A percentile compares a stretch with the other conserved stretches of the same genome.
These are phyloP conservation scores for Xenoacremonium recifei DNA, from an alignment of 2,329 filamentous ascomycete genomes.

Conservation along the genomic window DNA sequence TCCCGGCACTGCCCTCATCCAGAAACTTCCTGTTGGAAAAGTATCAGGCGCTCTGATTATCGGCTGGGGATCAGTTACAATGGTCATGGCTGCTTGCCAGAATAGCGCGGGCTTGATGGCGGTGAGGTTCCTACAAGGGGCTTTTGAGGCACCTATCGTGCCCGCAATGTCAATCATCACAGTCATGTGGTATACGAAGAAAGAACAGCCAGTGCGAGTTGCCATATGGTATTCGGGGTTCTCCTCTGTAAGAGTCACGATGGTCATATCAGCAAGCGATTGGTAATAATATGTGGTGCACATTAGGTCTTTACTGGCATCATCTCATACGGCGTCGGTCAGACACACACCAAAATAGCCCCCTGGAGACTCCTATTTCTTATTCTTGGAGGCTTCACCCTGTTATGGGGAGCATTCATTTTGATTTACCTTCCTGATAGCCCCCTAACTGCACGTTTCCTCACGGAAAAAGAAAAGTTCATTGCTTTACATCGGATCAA, in stretches of 20 bases:
- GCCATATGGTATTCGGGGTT: constrained; percentile 4
- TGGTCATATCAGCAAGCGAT: no score
- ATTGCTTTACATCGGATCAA: constrained; percentile 31
- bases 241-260: constrained; percentile 6
- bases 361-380: constrained; percentile 31
- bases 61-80: constrained; percentile 33
- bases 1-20: constrained; percentile 4
- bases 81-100: constrained; percentile 37
- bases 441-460: constrained; percentile 25
- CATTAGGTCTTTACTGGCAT: constrained; percentile 29
- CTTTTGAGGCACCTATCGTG: constrained; percentile 16
- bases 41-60: background rate
- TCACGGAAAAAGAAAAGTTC: constrained; percentile 26
- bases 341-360: constrained; percentile 17
- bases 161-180: constrained; percentile 5
- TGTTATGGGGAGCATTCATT: constrained; percentile 18
- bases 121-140: constrained; percentile 24
- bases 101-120: constrained; percentile 27
- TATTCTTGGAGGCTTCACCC: constrained; percentile 18
- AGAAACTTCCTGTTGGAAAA: constrained; percentile 4
- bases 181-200: constrained; percentile 6
- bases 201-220: constrained; percentile 11
- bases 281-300: no score
- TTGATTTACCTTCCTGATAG: constrained; percentile 22
- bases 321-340: constrained; percentile 29